These are phyloP conservation scores for Cruciata laevipes DNA, from an alignment of 257 asterid genomes.

Conservation along the genomic window DNA sequence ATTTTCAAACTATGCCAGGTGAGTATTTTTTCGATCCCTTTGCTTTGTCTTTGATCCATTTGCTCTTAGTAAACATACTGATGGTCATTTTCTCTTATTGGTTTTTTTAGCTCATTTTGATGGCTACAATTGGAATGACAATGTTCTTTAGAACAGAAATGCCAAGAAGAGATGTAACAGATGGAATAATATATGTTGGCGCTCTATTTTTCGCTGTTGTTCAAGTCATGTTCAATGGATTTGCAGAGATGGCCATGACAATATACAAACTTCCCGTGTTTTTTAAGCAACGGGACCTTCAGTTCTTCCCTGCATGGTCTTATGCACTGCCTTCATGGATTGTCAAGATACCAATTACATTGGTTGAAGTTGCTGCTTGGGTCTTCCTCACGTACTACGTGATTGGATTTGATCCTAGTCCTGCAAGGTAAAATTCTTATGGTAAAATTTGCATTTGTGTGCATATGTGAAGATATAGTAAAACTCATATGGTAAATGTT, in stretches of 20 bases:
- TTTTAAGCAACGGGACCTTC: conserved; percentile 69
- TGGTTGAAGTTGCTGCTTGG: conserved; percentile 49
- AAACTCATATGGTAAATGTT: background rate
- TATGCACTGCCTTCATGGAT: conserved; percentile 62
- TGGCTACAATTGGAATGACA: conserved; percentile 32
- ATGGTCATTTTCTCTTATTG: conserved; percentile 5
- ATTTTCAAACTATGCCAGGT: conserved; percentile 50
- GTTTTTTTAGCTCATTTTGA: conserved; percentile 33
- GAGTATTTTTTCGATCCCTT: conserved; percentile 2
- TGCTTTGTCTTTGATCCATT: no score
- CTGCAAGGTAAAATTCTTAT: conserved; percentile 34
- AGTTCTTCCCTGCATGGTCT: conserved; percentile 68
- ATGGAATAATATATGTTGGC: conserved; percentile 44
- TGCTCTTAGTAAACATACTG: background rate
- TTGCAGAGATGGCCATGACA: conserved; percentile 58
- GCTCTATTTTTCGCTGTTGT: conserved; percentile 39
- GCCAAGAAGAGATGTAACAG: conserved; percentile 25
- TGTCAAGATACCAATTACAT: conserved; percentile 46
- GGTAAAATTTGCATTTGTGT: background rate
- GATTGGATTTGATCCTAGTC: conserved; percentile 60
- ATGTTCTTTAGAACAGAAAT: conserved; percentile 50
- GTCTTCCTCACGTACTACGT: conserved; percentile 48
- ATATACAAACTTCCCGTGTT: conserved; percentile 66
- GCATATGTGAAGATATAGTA: background rate
- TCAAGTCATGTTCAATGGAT: conserved; percentile 52